A percentile compares a stretch with the other conserved stretches of the same genome.
phyloP scores from a whole-genome alignment of 2,329 filamentous ascomycete species.

The Acrodontium crateriforme region DNA sequence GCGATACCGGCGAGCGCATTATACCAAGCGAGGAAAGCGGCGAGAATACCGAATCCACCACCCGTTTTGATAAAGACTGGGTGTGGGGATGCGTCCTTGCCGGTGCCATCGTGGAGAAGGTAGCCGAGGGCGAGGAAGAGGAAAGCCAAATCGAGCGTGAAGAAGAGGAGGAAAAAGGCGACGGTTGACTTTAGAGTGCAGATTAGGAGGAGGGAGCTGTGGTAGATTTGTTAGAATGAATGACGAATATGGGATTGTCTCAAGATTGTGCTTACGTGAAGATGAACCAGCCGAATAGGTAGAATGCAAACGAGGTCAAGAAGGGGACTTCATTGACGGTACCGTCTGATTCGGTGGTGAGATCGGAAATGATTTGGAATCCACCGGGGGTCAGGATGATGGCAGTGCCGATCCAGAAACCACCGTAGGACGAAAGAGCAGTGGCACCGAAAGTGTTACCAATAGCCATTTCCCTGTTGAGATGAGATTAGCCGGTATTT shows the following conservation, averaged over 20 bases:
- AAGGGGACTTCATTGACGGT: constrained; percentile 25
- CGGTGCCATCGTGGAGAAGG: constrained; percentile 29
- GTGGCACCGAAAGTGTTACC: constrained; percentile 52
- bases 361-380: constrained; percentile 34
- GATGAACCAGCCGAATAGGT: no score
- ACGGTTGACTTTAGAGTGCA: constrained; percentile 43
- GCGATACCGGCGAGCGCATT: constrained; percentile 41
- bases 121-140: constrained; percentile 42
- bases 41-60: constrained; percentile 39
- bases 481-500: background rate
- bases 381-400: constrained; percentile 44
- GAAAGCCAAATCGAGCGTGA: constrained; percentile 45
- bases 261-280: no score
- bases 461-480: constrained; percentile 36
- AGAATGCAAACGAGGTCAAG: constrained; percentile 42
- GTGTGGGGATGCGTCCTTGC: constrained; percentile 30
- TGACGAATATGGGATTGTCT: no score
- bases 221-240: no score
- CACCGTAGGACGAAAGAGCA: constrained; percentile 46
- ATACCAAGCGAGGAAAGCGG: constrained; percentile 40
- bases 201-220: constrained; percentile 42
- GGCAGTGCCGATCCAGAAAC: constrained; percentile 48
- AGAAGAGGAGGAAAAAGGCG: constrained; percentile 44
- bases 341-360: constrained; percentile 22
- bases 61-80: constrained; percentile 35